Conservation (phyloP, 176 grass and related monocot species). For the Metroxylon sagu region DNA sequence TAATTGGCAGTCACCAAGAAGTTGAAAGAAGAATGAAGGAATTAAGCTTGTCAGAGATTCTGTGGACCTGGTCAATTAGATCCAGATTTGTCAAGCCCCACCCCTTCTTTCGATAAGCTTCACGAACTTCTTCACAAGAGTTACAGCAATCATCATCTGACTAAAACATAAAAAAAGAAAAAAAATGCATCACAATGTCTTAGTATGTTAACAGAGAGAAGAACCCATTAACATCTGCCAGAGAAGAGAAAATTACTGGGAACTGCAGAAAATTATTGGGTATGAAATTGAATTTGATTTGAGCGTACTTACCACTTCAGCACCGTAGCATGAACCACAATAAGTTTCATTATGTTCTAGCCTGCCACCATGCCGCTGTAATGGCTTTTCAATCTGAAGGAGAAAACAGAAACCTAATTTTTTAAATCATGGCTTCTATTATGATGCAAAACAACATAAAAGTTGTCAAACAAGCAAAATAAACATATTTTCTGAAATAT, state of each 20-base stretch:
- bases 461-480: slow-evolving; percentile 15
- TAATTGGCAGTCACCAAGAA: background rate
- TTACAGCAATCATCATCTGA: slow-evolving; percentile 96
- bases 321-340: slow-evolving; percentile 93
- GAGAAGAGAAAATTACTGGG: no score
- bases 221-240: background rate
- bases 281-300: slow-evolving; percentile 4
- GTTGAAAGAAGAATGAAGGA: background rate
- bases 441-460: slow-evolving; percentile 7
- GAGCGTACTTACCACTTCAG: slow-evolving; percentile 43
- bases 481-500: no score
- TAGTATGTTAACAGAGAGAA: slow-evolving; percentile 20
- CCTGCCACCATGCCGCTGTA: slow-evolving; percentile 93
- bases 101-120: slow-evolving; percentile 80
- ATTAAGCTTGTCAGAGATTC: background rate
- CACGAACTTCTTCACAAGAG: slow-evolving; percentile 95
- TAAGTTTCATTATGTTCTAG: slow-evolving; percentile 98
- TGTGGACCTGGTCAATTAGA: slow-evolving; percentile 72
- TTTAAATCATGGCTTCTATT: no score
- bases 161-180: slow-evolving; percentile 11
- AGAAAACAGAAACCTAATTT: background rate
- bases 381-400: slow-evolving; percentile 86
- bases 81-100: slow-evolving; percentile 78
- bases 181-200: slow-evolving; percentile 14
- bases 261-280: no score